phyloP scores from a whole-genome alignment of 208 protist genomes.

The Wallacemonas sp. region DNA sequence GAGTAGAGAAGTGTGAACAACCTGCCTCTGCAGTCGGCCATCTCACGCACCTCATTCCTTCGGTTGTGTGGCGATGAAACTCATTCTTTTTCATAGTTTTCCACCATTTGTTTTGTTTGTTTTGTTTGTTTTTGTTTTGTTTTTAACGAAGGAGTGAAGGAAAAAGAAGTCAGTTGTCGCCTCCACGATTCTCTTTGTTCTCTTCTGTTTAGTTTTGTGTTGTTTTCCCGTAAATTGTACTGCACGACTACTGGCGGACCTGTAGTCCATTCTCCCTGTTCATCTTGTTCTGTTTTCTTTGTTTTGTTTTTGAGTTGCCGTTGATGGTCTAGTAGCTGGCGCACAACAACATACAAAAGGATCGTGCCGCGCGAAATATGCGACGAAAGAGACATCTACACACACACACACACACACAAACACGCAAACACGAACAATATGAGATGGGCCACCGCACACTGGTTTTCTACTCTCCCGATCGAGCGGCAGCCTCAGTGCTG shows the following conservation, averaged over 20 bases:
- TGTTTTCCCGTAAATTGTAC: slow-evolving; percentile 7
- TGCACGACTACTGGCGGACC: slow-evolving; percentile 1
- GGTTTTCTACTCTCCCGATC: too few relatives aligned
- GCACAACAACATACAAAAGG: not conserved
- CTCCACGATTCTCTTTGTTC: not conserved
- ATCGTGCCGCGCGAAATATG: too few relatives aligned
- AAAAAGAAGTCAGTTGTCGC: not conserved
- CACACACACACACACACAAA: too few relatives aligned
- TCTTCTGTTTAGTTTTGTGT: slow-evolving; percentile 10
- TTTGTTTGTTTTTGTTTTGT: not conserved
- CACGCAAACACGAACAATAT: too few relatives aligned
- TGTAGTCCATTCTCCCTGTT: not conserved
- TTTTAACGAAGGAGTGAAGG: too few relatives aligned
- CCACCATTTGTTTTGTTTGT: not conserved
- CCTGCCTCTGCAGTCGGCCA: too few relatives aligned
- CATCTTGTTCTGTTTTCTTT: slow-evolving; percentile 10
- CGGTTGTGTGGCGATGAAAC: not conserved
- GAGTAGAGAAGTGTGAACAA: too few relatives aligned
- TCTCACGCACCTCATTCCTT: slow-evolving; percentile 12
- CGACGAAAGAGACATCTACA: too few relatives aligned
- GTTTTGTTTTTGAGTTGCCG: slow-evolving; percentile 11
- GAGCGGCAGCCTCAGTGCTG: too few relatives aligned
- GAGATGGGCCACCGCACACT: too few relatives aligned
- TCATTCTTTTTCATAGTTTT: slow-evolving; percentile 13
- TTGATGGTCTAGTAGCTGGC: slow-evolving; percentile 4